Percentiles rank a stretch among this genome's conserved stretches.
Evolutionary conservation across 345 rosid genomes (phyloP).

Genomic region (Lagerstroemia speciosa): DNA sequence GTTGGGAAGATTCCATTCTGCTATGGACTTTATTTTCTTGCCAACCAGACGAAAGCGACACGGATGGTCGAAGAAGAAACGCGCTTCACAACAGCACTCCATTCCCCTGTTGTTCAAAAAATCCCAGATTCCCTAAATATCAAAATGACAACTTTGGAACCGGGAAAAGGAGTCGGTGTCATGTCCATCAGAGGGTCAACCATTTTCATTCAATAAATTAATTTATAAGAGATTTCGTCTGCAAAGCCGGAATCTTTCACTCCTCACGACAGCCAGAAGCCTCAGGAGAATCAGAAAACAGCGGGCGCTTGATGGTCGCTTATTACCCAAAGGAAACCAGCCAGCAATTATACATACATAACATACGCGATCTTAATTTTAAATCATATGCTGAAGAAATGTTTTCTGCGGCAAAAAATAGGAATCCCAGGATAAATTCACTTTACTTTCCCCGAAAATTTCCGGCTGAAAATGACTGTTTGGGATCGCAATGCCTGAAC

Average conservation of each 20-base stretch:
- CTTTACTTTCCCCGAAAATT: neutral
- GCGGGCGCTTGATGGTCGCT: neutral
- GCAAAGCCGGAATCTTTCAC: neutral
- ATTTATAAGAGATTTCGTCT: neutral
- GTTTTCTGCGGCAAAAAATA: neutral
- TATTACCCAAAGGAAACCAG: neutral
- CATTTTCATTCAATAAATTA: neutral
- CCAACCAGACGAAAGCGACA: slow-evolving; percentile 18
- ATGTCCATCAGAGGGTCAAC: neutral
- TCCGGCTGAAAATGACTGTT: neutral
- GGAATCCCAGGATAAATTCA: neutral
- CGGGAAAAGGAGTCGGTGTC: neutral
- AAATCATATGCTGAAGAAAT: too few species aligned
- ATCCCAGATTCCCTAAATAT: slow-evolving; percentile 1
- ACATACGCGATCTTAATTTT: neutral
- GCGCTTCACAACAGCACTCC: neutral
- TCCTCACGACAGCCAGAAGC: neutral
- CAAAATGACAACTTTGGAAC: neutral
- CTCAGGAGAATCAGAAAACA: neutral
- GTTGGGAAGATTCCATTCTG: slow-evolving; percentile 4
- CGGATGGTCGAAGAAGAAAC: slow-evolving; percentile 8
- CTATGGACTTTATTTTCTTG: slow-evolving; percentile 3
- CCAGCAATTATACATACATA: neutral
- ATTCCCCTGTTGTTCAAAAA: neutral
- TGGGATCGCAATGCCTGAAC: neutral